A percentile compares a stretch with the other conserved stretches of the same genome.
Conservation (phyloP, 1,284 basidiomycete species). For the Coniferiporia sulphurascens region DNA sequence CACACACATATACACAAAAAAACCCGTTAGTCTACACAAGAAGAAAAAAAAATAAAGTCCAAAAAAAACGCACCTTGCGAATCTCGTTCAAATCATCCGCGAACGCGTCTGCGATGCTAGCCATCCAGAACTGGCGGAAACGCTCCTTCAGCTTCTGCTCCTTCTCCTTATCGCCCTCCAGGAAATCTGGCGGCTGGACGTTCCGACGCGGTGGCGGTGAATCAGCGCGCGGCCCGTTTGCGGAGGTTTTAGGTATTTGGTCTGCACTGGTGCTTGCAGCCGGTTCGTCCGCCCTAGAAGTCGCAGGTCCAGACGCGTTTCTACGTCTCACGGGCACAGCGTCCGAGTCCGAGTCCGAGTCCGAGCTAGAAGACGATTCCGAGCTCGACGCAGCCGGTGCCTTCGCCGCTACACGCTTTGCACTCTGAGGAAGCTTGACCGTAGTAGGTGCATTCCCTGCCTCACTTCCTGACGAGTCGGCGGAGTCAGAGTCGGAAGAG, state of each 20-base stretch:
- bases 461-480: constrained; percentile 6
- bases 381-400: constrained; percentile 13
- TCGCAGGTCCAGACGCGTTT: constrained; percentile 1
- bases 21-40: not conserved
- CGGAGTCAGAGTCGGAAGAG: constrained; percentile 27
- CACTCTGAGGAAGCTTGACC: constrained; percentile 6
- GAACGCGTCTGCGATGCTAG: constrained; percentile 71
- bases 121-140: constrained; percentile 79
- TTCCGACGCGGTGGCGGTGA: constrained; percentile 53
- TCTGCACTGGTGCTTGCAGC: constrained; percentile 17
- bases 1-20: not conserved
- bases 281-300: constrained; percentile 10
- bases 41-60: not conserved
- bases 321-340: constrained; percentile 12
- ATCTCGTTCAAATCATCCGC: constrained; percentile 72
- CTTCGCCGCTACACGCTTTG: constrained; percentile 17
- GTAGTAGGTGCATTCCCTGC: constrained; percentile 11
- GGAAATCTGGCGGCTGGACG: constrained; percentile 38
- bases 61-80: constrained; percentile 56
- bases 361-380: constrained; percentile 17
- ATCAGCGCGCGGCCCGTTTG: constrained; percentile 38
- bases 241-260: constrained; percentile 14
- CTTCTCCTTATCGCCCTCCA: constrained; percentile 30
- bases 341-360: constrained; percentile 22
- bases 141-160: constrained; percentile 55